Base-by-base conservation (phyloP, 1,284 basidiomycete genomes). In the Trametes pubescens region DNA sequence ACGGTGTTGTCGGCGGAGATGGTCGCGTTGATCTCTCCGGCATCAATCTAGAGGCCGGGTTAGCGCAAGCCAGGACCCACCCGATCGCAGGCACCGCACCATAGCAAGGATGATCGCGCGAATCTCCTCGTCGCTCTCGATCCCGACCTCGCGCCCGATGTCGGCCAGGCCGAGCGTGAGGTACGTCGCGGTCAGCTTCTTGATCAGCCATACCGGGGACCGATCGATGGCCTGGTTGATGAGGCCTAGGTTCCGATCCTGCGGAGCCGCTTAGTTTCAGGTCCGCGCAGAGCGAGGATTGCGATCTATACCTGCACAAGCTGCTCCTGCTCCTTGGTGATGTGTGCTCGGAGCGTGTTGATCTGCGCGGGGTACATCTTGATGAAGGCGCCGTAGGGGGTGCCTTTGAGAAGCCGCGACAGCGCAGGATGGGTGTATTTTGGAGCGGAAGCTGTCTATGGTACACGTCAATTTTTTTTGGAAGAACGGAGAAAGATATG, bases 141-240 rank as follows among this genome's bases (percentile, higher is more conserved):
- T 83, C 35, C 84, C 86, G 49, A 92, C 82, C 13, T 83, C 81
- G 26, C 80, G 80, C 4, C 84, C 89, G 57, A 95, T 90, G 65
- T 94, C 91, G 0, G 78, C 74, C 8, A 95, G 77, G 24, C 88
- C 83, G 8, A 95, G 83, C 0, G 90, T 90, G 47, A 93, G 82
- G 72, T 94, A 95, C 7, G 92, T 93, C 56, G 84, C 83, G 0
- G 89, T 94, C 54, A 95, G 82, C 72, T 86, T 90, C 75, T 87
- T 87, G 67, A 95, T 85, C 55, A 86, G 80, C 86, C 93, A 92
- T 46, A 89, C 83, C 0, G 90, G 88, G 4, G 90, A 86, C 16
- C 86, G 83, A 10, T 83, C 83, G 37, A 93, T 75, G 6, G 86
- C 90, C 65, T 88, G 86, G 52, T 81, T 77, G 24, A 92, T 77